These are phyloP conservation scores for Rhexocercosporidium sp. DNA, from an alignment of 2,329 filamentous ascomycete genomes.

Conservation along the genomic window DNA sequence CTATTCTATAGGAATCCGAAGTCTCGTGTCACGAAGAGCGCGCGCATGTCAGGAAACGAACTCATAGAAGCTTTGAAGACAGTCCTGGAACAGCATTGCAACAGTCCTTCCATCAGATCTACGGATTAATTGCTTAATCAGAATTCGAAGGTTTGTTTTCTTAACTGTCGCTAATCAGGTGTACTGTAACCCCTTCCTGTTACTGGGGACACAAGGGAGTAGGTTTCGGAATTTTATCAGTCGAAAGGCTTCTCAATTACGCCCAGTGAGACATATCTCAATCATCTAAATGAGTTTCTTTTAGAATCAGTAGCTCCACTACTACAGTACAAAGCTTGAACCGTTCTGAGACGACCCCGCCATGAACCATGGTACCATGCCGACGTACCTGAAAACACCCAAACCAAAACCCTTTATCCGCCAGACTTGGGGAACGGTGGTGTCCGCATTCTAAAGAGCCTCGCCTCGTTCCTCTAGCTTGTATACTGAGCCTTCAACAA, in stretches of 20 bases:
- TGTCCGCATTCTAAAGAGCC: neutral
- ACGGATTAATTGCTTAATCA: too few relatives aligned
- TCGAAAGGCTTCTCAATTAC: neutral
- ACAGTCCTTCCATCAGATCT: too few relatives aligned
- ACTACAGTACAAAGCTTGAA: neutral
- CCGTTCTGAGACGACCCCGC: neutral
- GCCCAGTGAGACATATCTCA: neutral
- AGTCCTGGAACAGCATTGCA: too few relatives aligned
- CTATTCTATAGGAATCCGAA: neutral
- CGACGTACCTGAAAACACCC: neutral
- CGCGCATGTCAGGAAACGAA: too few relatives aligned
- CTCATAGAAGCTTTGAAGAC: too few relatives aligned
- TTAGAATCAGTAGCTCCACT: neutral
- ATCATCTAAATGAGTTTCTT: neutral
- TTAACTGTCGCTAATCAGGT: neutral
- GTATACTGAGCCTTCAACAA: constrained; percentile 73
- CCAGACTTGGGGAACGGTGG: neutral
- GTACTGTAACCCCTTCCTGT: neutral
- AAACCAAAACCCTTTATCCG: neutral
- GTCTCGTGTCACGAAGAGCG: too few relatives aligned
- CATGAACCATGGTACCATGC: neutral
- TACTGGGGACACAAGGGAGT: neutral
- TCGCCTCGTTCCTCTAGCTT: constrained; percentile 5
- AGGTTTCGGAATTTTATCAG: neutral
- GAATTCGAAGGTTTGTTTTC: neutral